Base-by-base conservation (phyloP, 139 green algal genomes). In the Tetraselmis chui region DNA sequence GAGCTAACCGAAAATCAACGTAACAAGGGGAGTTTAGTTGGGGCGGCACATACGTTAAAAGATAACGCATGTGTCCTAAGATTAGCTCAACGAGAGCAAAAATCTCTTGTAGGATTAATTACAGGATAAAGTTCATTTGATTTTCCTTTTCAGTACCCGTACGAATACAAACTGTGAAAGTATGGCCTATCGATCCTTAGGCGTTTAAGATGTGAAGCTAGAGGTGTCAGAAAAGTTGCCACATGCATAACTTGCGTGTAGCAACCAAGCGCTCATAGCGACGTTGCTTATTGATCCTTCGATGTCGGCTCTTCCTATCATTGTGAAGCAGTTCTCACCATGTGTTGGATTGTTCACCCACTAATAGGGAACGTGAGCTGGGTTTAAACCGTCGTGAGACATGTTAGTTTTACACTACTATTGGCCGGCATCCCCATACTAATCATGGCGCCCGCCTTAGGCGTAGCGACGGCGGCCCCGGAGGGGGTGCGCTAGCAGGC, bases 71-170 rank as follows among this genome's bases (percentile, higher is more conserved):
- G n/a, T n/a, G n/a, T n/a, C n/a, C n/a, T n/a, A n/a, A n/a, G n/a
- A n/a, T 95, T 92, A 95, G 92, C 92, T 95, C 93, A 97, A 94
- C 92, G 93, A 95, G 93, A 97, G 94, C 92, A 90, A 90, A 97
- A 95, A 97, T 97, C 92, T 95, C 92, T 92, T 95, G 91, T 96
- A 85, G 90, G 94, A 94, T 86, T 95, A 95, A n/a, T n/a, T n/a
- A 95, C 94, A 91, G 91, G 90, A 93, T 94, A 95, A 97, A 97
- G 93, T 91, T 95, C 92, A 95, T 96, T 96, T 96, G 92, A 97
- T 95, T 96, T 94, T 95, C 92, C 94, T 95, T 97, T 96, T 95
- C 93, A 97, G 93, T 95, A n/a, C n/a, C n/a, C n/a, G n/a, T n/a
- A n/a, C n/a, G n/a, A n/a, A n/a, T n/a, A n/a, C n/a, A n/a, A n/a